These are phyloP conservation scores for Cryptomeria japonica DNA, from an alignment of 75 land plant species.

Conservation along the genomic window DNA sequence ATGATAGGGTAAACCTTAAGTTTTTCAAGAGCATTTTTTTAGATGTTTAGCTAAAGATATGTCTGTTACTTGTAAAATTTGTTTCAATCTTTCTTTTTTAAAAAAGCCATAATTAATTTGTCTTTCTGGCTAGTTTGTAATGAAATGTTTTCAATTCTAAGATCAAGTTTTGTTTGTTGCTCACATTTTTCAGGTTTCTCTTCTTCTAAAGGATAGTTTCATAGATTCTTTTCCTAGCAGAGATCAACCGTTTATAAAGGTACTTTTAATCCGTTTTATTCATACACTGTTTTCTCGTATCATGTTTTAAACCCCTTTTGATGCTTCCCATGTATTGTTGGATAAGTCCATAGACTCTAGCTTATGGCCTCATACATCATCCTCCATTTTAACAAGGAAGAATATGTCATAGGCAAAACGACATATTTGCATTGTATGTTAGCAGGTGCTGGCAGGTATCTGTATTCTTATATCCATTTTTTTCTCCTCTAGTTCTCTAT, in stretches of 20 bases:
- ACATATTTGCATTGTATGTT: not conserved
- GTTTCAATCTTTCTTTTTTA: not conserved
- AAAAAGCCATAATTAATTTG: not conserved
- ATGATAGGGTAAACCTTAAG: constrained; percentile 72
- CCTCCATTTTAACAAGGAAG: not conserved
- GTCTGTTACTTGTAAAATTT: not conserved
- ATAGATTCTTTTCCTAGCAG: constrained; percentile 87
- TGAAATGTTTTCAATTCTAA: not conserved
- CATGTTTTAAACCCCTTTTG: not conserved
- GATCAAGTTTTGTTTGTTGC: not conserved
- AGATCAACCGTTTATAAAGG: constrained; percentile 95
- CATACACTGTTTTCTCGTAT: not conserved
- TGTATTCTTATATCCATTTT: too few species aligned
- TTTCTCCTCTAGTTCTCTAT: too few species aligned
- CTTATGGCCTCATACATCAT: not conserved
- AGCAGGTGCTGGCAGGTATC: not conserved
- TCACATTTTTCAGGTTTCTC: constrained; percentile 69
- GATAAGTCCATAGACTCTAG: not conserved
- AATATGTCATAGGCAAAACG: not conserved
- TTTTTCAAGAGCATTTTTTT: not conserved
- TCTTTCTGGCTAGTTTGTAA: not conserved
- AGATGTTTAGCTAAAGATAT: not conserved
- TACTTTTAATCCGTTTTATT: constrained; percentile 18
- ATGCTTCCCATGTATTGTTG: not conserved
- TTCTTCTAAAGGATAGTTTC: constrained; percentile 95